Base-by-base conservation (phyloP, 2,329 filamentous ascomycete species). In the Acrodontium crateriforme region DNA sequence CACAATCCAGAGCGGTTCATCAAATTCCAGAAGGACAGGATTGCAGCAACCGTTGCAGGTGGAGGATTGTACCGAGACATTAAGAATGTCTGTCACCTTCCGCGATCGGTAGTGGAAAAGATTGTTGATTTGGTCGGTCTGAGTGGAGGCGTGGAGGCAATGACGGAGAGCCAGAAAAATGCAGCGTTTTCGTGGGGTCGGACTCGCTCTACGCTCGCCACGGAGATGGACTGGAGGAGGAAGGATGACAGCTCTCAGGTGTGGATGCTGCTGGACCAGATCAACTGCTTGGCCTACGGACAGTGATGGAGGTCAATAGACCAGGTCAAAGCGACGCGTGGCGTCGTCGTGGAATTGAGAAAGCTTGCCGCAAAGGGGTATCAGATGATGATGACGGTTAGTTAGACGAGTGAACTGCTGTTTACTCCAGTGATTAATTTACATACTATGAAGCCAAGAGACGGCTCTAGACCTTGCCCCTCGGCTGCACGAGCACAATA, bases 231-330 rank as follows among this genome's bases (percentile, higher is more conserved):
- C 24, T 50, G 45, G 41, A 40, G 41, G 27, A 53, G 45, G 30
- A 52, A 52, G 43, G 45, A 50, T 22, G 38, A 47, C 17, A 49
- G 45, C 25, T 41, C 43, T 16, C 55, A 57, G 44, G 46, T 53
- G 9, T 53, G 50, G 49, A 47, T 45, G 37, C 32, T 59, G 28
- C 47, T 61, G 18, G 52, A 59, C 25, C 36, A 37, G 10, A 51
- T 56, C 25, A 46, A 41, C 6, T 59, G 56, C 36, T 38, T 59
- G 24, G 39, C 40, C 9, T 59, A 60, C 38, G 30, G n/a, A n/a
- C n/a, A n/a, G n/a, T n/a, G n/a, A n/a, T n/a, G n/a, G n/a, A n/a
- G n/a, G n/a, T n/a, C n/a, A n/a, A n/a, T n/a, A n/a, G n/a, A n/a
- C n/a, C n/a, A n/a, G n/a, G n/a, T n/a, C n/a, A n/a, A n/a, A n/a